Evolutionary conservation across 2,329 filamentous ascomycete species (phyloP).

Genomic region (Phaeosphaeriaceae sp.): DNA sequence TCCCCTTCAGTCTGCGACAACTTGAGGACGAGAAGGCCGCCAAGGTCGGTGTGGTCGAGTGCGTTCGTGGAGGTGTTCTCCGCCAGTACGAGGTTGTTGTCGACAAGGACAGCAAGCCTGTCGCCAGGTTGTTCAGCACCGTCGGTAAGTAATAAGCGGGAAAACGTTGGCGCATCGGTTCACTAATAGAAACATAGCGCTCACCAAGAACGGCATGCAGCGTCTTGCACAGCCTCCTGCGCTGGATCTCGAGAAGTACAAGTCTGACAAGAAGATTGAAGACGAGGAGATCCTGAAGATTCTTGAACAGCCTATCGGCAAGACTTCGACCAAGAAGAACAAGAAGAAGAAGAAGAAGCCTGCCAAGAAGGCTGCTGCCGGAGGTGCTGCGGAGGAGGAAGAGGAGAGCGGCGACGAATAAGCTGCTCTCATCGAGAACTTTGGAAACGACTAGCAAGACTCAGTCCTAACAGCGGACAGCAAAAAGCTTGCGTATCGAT

Average conservation of each 20-base stretch:
- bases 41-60: conserved; percentile 95
- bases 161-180: neutral
- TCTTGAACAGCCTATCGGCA: conserved; percentile 81
- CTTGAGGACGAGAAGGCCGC: conserved; percentile 95
- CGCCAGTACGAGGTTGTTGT: conserved; percentile 96
- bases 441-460: conserved; percentile 1
- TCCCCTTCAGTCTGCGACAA: conserved; percentile 97
- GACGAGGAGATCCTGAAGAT: conserved; percentile 96
- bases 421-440: conserved; percentile 6
- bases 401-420: conserved; percentile 49
- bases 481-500: neutral
- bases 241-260: conserved; percentile 80
- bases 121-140: conserved; percentile 87
- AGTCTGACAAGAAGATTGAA: conserved; percentile 97
- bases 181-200: conserved; percentile 63
- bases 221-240: conserved; percentile 79
- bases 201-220: conserved; percentile 96
- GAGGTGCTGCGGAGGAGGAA: conserved; percentile 52
- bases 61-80: conserved; percentile 89
- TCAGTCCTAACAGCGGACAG: neutral
- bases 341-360: conserved; percentile 81
- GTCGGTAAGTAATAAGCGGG: conserved; percentile 72
- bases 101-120: conserved; percentile 86
- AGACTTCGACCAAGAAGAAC: conserved; percentile 75
- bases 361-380: conserved; percentile 69